phyloP scores from a whole-genome alignment of 768 basidiomycete species.

The Lepiota brunneoincarnata region DNA sequence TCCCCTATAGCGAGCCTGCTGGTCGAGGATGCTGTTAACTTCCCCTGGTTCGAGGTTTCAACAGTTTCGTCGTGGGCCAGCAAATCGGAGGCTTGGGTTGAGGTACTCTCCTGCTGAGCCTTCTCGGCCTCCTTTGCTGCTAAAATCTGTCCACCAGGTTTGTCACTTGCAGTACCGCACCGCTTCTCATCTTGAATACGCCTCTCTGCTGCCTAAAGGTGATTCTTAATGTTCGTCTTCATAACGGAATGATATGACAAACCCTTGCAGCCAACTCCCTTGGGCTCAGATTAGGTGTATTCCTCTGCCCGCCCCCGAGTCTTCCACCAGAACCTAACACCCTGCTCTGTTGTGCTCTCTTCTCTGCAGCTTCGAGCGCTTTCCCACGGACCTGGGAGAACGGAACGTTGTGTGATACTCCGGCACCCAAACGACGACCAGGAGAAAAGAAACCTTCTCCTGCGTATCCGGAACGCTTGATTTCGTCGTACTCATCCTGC shows the following conservation, averaged over 20 bases:
- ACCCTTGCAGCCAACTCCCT: constrained; percentile 75
- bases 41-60: neutral
- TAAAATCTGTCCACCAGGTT: constrained; percentile 31
- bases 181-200: constrained; percentile 69
- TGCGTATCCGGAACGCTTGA: constrained; percentile 78
- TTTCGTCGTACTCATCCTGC: constrained; percentile 81
- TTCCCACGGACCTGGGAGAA: constrained; percentile 61
- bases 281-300: constrained; percentile 46
- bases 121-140: constrained; percentile 49
- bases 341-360: constrained; percentile 45
- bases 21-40: neutral
- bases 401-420: constrained; percentile 66
- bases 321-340: constrained; percentile 53
- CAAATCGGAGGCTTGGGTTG: constrained; percentile 52
- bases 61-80: constrained; percentile 38
- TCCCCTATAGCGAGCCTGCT: constrained; percentile 15
- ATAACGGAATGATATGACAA: constrained; percentile 18
- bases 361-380: constrained; percentile 81
- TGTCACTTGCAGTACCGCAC: constrained; percentile 60
- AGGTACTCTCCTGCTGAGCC: constrained; percentile 65
- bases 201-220: constrained; percentile 78
- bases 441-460: constrained; percentile 88
- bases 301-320: constrained; percentile 52
- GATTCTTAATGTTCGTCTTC: neutral
- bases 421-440: constrained; percentile 69